These are phyloP conservation scores for Lactarius evosmus DNA, from an alignment of 768 basidiomycete species.

Conservation along the genomic window DNA sequence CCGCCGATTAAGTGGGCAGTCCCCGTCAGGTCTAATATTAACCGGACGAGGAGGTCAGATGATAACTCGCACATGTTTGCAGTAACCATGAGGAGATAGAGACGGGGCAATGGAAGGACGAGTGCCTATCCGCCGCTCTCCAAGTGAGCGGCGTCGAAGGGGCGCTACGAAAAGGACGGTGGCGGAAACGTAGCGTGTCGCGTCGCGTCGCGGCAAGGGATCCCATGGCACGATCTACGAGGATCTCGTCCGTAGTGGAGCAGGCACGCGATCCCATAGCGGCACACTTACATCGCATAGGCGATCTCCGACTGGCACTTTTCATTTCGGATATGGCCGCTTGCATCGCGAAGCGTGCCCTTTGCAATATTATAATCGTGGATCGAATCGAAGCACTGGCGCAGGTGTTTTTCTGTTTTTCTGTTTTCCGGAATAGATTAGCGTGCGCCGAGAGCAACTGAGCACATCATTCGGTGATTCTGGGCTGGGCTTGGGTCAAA, in stretches of 20 bases:
- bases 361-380: too few species aligned
- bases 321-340: too few species aligned
- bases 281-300: background rate
- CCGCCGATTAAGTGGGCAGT: background rate
- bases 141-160: background rate
- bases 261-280: background rate
- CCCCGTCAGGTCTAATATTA: background rate
- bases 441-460: too few species aligned
- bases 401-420: too few species aligned
- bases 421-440: too few species aligned
- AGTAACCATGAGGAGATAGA: background rate
- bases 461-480: background rate
- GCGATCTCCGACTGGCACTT: background rate
- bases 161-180: background rate
- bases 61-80: background rate
- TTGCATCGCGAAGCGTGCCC: too few species aligned
- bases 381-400: too few species aligned
- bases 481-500: background rate
- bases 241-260: background rate
- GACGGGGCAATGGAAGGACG: background rate
- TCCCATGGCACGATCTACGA: background rate
- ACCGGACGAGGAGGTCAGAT: background rate
- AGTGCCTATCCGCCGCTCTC: background rate
- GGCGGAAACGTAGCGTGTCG: background rate
- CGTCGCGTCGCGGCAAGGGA: too few species aligned